Conservation (phyloP, 257 asterid species). For the Solanum gandarillasii region DNA sequence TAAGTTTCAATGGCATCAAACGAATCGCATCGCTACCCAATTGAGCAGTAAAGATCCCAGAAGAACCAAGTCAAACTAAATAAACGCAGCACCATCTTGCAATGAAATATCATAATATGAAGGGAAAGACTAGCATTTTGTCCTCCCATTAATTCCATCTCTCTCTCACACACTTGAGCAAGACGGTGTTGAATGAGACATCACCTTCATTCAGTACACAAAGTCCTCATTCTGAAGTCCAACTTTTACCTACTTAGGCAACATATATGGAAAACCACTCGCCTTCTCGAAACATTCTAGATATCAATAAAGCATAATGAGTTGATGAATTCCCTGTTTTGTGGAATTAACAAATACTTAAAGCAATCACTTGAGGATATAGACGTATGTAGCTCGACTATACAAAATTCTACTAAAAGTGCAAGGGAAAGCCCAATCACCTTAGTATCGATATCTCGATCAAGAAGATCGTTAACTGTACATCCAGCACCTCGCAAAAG, state of each 20-base stretch:
- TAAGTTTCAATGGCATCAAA: neutral
- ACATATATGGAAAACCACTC: neutral
- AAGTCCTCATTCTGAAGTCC: neutral
- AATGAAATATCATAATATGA: neutral
- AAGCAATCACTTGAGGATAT: neutral
- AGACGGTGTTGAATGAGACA: neutral
- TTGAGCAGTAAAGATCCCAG: neutral
- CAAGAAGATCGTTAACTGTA: slow-evolving; percentile 80
- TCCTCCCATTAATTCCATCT: neutral
- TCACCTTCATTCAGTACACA: neutral
- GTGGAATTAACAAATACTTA: neutral
- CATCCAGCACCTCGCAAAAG: slow-evolving; percentile 94
- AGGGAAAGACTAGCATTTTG: neutral
- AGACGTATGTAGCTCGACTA: neutral
- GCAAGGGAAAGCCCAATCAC: slow-evolving; percentile 15
- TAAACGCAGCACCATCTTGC: neutral
- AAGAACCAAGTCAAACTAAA: neutral
- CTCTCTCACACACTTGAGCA: neutral
- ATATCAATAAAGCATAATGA: neutral
- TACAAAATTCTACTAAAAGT: neutral
- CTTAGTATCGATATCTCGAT: slow-evolving; percentile 82
- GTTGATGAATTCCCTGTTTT: neutral
- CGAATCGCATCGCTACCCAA: neutral
- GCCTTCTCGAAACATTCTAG: neutral
- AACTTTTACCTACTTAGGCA: neutral